Evolutionary conservation across 345 rosid species (phyloP).

Genomic region (Geranium rotundifolium): DNA sequence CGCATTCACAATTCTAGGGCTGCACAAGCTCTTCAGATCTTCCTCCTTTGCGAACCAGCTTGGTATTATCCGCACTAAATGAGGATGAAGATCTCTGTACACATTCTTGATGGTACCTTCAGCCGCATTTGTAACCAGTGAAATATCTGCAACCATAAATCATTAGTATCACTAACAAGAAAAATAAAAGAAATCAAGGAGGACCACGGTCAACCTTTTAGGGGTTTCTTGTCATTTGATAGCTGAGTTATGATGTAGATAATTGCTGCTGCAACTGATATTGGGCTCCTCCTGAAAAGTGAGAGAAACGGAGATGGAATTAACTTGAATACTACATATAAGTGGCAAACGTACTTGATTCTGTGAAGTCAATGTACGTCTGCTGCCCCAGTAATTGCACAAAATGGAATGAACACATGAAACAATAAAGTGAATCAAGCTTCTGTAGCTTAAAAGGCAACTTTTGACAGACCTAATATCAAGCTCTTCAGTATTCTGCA

Average conservation of each 20-base stretch:
- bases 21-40: constrained; percentile 69
- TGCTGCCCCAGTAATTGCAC: background rate
- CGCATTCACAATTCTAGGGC: constrained; percentile 39
- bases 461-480: constrained; percentile 60
- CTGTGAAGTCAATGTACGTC: too few relatives aligned
- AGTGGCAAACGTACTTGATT: background rate
- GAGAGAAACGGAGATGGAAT: background rate
- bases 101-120: constrained; percentile 96
- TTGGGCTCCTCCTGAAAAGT: constrained; percentile 91
- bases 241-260: constrained; percentile 91
- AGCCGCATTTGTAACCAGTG: constrained; percentile 90
- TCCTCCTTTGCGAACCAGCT: constrained; percentile 92
- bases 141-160: constrained; percentile 53
- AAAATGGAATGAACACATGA: background rate
- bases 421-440: constrained; percentile 4
- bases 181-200: background rate
- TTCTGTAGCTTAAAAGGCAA: background rate
- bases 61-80: constrained; percentile 75
- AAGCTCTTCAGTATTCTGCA: constrained; percentile 84
- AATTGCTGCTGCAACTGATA: constrained; percentile 95
- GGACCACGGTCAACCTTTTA: constrained; percentile 47
- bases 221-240: constrained; percentile 83
- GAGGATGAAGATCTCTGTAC: constrained; percentile 89
- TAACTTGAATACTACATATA: background rate
- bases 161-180: background rate